Conservation (phyloP, 495 filamentous ascomycete species). For the Aspergillus ostianus region DNA sequence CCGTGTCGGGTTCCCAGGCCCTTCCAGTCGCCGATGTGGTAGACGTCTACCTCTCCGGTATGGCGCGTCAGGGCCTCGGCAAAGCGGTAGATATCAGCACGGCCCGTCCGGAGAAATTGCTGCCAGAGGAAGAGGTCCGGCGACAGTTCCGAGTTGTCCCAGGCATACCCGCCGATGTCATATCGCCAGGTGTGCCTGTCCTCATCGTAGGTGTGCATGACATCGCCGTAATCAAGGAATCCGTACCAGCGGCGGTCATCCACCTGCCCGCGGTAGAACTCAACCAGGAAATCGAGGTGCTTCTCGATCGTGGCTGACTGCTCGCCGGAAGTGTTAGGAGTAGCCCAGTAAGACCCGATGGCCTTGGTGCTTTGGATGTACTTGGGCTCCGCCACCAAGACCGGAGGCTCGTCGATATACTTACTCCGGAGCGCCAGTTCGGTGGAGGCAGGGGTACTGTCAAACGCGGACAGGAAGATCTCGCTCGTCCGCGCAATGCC, state of each 20-base stretch:
- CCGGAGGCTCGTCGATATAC: conserved; percentile 36
- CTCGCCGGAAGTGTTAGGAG: conserved; percentile 11
- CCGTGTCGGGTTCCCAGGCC: conserved; percentile 53
- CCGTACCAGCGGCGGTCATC: conserved; percentile 49
- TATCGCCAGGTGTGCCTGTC: conserved; percentile 52
- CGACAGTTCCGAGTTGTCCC: conserved; percentile 55
- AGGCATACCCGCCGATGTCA: conserved; percentile 52
- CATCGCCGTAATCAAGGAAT: conserved; percentile 52
- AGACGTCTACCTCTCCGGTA: conserved; percentile 50
- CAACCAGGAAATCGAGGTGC: conserved; percentile 43
- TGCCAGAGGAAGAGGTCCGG: conserved; percentile 53
- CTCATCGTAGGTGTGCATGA: conserved; percentile 50
- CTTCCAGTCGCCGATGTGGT: conserved; percentile 46
- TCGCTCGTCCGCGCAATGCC: conserved; percentile 49
- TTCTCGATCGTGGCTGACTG: conserved; percentile 31
- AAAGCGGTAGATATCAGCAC: conserved; percentile 45
- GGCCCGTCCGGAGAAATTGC: conserved; percentile 48
- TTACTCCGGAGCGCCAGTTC: conserved; percentile 29
- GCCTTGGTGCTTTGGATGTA: conserved; percentile 43
- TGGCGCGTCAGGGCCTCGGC: conserved; percentile 49
- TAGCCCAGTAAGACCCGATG: conserved; percentile 42
- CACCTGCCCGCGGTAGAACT: conserved; percentile 45
- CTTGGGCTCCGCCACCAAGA: conserved; percentile 32
- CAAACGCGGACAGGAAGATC: conserved; percentile 42
- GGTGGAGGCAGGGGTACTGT: conserved; percentile 35